Conservation (phyloP, 768 basidiomycete genomes). For the Cantharellus anzutake region DNA sequence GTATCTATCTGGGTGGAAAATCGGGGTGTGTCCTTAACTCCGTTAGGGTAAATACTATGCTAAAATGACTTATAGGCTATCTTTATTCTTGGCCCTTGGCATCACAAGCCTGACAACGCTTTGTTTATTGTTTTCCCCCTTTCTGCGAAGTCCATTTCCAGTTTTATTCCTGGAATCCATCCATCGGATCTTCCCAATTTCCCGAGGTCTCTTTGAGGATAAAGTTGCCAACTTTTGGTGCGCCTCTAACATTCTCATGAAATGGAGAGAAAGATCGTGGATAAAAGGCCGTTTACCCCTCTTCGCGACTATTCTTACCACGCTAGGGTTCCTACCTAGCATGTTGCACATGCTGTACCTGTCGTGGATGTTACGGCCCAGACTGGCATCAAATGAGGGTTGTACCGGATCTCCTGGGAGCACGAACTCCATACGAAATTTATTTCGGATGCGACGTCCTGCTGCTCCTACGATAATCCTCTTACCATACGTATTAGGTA, state of each 20-base stretch:
- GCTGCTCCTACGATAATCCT: conserved; percentile 26
- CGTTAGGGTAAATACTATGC: background rate
- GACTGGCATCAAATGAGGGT: background rate
- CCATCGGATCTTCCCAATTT: conserved; percentile 77
- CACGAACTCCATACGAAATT: background rate
- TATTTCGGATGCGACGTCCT: background rate
- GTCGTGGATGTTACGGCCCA: conserved; percentile 4
- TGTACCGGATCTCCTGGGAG: background rate
- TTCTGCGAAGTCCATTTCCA: conserved; percentile 45
- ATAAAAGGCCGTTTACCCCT: conserved; percentile 35
- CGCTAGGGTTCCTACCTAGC: conserved; percentile 38
- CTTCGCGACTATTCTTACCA: conserved; percentile 46
- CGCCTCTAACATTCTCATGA: conserved; percentile 71
- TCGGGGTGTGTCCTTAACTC: conserved; percentile 36
- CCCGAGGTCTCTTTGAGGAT: conserved; percentile 81
- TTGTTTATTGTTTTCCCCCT: conserved; percentile 55
- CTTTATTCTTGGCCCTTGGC: conserved; percentile 48
- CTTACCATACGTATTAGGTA: conserved; percentile 63
- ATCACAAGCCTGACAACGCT: conserved; percentile 44
- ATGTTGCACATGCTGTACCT: conserved; percentile 14
- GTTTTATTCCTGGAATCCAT: conserved; percentile 41
- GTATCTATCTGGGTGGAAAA: conserved; percentile 48
- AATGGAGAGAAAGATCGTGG: conserved; percentile 43
- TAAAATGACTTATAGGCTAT: conserved; percentile 16
- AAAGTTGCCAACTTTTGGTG: conserved; percentile 99